Conservation (phyloP, 495 filamentous ascomycete genomes). For the Monascus purpureus region DNA sequence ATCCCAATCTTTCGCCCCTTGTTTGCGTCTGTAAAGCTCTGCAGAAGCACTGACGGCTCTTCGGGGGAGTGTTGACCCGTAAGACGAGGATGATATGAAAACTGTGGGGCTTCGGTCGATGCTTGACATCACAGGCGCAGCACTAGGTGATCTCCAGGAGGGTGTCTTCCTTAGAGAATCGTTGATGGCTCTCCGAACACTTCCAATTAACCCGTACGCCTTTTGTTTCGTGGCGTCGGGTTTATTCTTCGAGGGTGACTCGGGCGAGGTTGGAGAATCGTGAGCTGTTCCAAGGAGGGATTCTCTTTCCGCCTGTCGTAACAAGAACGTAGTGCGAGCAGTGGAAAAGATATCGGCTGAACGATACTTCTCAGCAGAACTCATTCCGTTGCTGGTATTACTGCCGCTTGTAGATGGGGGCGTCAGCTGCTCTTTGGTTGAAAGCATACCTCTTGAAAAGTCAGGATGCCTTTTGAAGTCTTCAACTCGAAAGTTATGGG, state of each 20-base stretch:
- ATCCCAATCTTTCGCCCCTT: constrained; percentile 44
- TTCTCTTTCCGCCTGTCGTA: constrained; percentile 53
- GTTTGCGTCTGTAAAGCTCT: constrained; percentile 43
- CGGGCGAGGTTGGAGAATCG: constrained; percentile 7
- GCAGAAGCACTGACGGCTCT: constrained; percentile 46
- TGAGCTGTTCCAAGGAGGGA: constrained; percentile 36
- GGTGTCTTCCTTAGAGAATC: constrained; percentile 20
- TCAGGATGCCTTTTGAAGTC: not conserved
- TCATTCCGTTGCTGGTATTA: constrained; percentile 8
- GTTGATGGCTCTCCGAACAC: constrained; percentile 38
- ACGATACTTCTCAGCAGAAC: constrained; percentile 21
- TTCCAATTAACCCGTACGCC: constrained; percentile 39
- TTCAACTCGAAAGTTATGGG: not conserved
- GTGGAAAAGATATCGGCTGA: constrained; percentile 54
- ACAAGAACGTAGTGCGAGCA: constrained; percentile 45
- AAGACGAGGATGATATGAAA: constrained; percentile 6
- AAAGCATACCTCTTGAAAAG: too few species aligned
- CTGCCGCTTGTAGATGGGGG: constrained; percentile 10
- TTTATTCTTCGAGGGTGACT: constrained; percentile 4
- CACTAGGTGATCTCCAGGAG: constrained; percentile 3
- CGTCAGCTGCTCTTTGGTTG: constrained; percentile 11
- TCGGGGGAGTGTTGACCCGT: too few species aligned
- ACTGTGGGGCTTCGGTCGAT: constrained; percentile 23
- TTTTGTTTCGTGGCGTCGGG: constrained; percentile 16
- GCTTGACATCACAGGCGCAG: constrained; percentile 15